Base-by-base conservation (phyloP, 2,329 filamentous ascomycete species). In the Monilinia polystroma region DNA sequence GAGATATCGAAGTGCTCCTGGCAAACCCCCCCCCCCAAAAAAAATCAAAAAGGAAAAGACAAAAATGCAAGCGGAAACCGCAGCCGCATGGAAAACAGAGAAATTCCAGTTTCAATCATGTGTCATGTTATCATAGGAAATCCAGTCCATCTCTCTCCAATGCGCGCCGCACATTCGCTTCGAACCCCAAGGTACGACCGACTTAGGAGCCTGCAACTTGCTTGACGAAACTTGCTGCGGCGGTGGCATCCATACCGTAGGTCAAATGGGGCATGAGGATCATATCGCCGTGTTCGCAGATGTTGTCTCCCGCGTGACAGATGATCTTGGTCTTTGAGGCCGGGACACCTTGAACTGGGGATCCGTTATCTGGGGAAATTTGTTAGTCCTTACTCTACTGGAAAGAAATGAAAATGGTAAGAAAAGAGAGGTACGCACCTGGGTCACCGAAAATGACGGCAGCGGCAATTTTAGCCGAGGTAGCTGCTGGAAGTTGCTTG, bases 401-500 rank as follows among this genome's bases (percentile, higher is more conserved):
- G 6, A 26, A 5, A 32, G 18, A 4, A 68, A 43, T 16, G 4
- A 16, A 16, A 14, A 43, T 59, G 4, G 66, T 67, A 32, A 70
- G 41, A n/a, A n/a, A 5, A 12, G n/a, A 11, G 2, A 66, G 49
- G 47, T 32, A 60, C 63, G 20, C 32, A 66, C 58, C 38, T 66
- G 74, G 73, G 18, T 75, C 74, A 1, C 74, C 74, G 56, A 75
- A 74, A 3, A 75, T 60, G 8, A 75, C 66, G 0, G 72, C 67
- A 6, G 70, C 68, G 43, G 69, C 59, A 26, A 75, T 71, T 53
- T 73, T 68, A 1, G 70, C 57, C 1, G 66, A 16, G 64, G 69
- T 49, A 51, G 60, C 7, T 41, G 67, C 14, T 10, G 72, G 68
- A 0, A 75, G 62, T 0, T 55, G 45, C 14, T 71, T 23, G 26